Percentiles rank a stretch among this genome's conserved stretches.
phyloP scores from a whole-genome alignment of 139 green algal genomes.

The Gonium pectorale region DNA sequence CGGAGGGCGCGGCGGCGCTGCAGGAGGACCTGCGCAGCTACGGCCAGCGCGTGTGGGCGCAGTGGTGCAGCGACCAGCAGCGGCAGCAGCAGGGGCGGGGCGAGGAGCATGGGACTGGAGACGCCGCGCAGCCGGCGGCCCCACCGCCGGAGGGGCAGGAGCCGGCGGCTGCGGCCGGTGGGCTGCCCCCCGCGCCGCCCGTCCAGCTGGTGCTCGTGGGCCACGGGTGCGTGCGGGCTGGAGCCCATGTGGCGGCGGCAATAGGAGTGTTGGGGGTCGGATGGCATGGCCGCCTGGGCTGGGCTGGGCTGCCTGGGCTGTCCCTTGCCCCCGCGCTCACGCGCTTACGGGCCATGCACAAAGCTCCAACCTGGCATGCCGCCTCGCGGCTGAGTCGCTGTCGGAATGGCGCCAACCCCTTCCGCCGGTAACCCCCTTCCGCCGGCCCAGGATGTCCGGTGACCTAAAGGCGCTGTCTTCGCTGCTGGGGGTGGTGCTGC shows the following conservation, averaged over 20 bases:
- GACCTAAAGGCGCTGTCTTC: slow-evolving; percentile 28
- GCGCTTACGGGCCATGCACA: no score
- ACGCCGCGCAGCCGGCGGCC: no score
- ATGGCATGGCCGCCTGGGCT: no score
- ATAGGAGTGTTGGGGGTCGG: no score
- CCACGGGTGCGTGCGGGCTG: slow-evolving; percentile 44
- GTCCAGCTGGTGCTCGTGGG: slow-evolving; percentile 35
- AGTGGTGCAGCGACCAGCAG: not conserved
- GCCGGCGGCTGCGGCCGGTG: not conserved
- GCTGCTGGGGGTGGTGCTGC: slow-evolving; percentile 21
- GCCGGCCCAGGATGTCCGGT: slow-evolving; percentile 7
- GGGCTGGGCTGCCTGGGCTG: not conserved
- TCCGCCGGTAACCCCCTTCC: not conserved
- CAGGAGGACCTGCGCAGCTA: slow-evolving; percentile 29
- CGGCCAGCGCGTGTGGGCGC: not conserved
- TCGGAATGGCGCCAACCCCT: not conserved
- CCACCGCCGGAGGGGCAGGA: not conserved
- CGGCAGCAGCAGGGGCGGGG: not conserved
- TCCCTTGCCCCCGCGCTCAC: no score
- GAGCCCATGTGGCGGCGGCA: no score
- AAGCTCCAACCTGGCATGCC: no score
- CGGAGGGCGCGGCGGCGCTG: slow-evolving; percentile 18
- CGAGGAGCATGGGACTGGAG: not conserved
- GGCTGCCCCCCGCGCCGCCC: not conserved
- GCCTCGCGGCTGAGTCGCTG: no score